phyloP scores from a whole-genome alignment of 441 rosid genomes.

The Viola pubescens region DNA sequence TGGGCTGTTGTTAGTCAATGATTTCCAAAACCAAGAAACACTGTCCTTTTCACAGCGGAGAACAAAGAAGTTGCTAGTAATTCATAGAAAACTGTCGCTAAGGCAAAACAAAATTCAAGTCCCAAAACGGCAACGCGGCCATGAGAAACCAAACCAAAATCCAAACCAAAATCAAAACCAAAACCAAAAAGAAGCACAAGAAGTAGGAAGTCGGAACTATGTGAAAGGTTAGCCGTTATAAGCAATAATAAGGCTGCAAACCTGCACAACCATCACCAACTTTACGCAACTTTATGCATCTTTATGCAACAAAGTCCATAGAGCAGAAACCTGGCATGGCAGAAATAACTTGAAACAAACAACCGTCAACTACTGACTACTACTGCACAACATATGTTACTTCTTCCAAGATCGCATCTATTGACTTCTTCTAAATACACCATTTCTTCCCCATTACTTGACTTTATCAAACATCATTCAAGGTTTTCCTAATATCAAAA shows the following conservation, averaged over 20 bases:
- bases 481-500: slow-evolving; percentile 9
- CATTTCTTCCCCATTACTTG: slow-evolving; percentile 8
- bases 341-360: not conserved
- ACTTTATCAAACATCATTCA: slow-evolving; percentile 15
- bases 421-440: slow-evolving; percentile 2
- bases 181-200: not conserved
- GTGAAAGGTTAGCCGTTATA: slow-evolving; percentile 12
- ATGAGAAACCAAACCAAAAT: not conserved
- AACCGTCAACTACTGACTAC: not conserved
- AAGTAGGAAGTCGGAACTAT: not conserved
- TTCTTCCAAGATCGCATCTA: not conserved
- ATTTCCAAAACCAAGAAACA: not conserved
- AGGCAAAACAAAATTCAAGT: not conserved
- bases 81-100: not conserved
- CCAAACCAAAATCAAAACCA: too few relatives aligned
- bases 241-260: slow-evolving; percentile 4
- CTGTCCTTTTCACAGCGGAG: not conserved
- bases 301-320: not conserved
- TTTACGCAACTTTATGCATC: not conserved
- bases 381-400: not conserved
- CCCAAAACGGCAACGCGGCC: not conserved
- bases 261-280: not conserved
- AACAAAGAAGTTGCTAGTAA: not conserved
- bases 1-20: not conserved
- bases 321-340: not conserved